These are phyloP conservation scores for Globisporangium yorkense DNA, from an alignment of 352 stramenopile genomes.

Conservation along the genomic window DNA sequence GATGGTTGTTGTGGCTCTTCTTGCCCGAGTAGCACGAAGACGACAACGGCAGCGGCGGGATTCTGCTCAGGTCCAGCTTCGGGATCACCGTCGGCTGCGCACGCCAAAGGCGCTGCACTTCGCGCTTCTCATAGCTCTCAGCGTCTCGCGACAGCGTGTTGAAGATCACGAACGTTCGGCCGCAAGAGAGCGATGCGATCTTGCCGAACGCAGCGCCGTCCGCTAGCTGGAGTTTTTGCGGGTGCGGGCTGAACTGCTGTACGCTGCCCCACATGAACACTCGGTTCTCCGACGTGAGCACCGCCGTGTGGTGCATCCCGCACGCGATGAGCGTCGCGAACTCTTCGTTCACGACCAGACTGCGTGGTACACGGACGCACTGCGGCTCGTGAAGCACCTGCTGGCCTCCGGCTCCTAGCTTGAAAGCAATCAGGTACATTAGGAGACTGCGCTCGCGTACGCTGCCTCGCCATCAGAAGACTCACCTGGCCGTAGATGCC, in stretches of 20 bases:
- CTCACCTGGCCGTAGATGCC: slow-evolving; percentile 58
- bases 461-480: neutral
- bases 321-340: slow-evolving; percentile 39
- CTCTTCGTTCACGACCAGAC: slow-evolving; percentile 33
- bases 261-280: slow-evolving; percentile 70
- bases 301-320: slow-evolving; percentile 61
- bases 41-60: slow-evolving; percentile 31
- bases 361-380: slow-evolving; percentile 25
- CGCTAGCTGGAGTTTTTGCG: slow-evolving; percentile 26
- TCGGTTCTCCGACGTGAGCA: slow-evolving; percentile 38
- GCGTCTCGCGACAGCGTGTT: slow-evolving; percentile 49
- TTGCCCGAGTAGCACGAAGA: slow-evolving; percentile 23
- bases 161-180: slow-evolving; percentile 68
- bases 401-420: slow-evolving; percentile 41
- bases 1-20: slow-evolving; percentile 16
- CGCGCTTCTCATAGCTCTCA: slow-evolving; percentile 48
- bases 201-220: slow-evolving; percentile 30
- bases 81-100: slow-evolving; percentile 40
- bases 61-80: slow-evolving; percentile 32
- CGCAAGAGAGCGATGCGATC: slow-evolving; percentile 60
- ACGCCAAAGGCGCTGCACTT: slow-evolving; percentile 46
- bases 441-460: neutral
- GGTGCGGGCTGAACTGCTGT: slow-evolving; percentile 33
- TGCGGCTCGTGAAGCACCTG: slow-evolving; percentile 44
- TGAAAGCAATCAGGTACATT: neutral